phyloP scores from a whole-genome alignment of 2,329 filamentous ascomycete species.

The Ophiostoma montium region DNA sequence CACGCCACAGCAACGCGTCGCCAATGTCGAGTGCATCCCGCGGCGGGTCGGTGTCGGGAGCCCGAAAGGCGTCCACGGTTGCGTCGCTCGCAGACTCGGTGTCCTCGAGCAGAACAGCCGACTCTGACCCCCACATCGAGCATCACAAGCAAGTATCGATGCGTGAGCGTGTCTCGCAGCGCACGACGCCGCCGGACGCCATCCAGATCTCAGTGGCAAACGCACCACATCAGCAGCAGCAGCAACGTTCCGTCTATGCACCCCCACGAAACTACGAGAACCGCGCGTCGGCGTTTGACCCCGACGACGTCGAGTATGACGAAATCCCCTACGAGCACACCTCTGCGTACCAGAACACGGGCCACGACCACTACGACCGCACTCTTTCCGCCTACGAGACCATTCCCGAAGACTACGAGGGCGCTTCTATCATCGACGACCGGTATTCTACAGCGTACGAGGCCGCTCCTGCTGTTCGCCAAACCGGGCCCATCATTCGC shows the following conservation, averaged over 20 bases:
- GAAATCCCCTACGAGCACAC: not conserved
- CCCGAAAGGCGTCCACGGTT: not conserved
- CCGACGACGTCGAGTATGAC: too few species aligned
- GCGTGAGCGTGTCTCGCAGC: constrained; percentile 39
- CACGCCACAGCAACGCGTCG: constrained; percentile 3
- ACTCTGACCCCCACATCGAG: not conserved
- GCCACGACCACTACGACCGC: too few species aligned
- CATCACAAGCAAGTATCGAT: constrained; percentile 28
- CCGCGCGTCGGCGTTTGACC: too few species aligned
- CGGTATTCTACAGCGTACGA: too few species aligned
- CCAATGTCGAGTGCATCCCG: not conserved
- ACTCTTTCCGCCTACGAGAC: too few species aligned
- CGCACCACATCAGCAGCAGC: constrained; percentile 21
- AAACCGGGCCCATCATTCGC: too few species aligned
- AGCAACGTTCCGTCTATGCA: constrained; percentile 20
- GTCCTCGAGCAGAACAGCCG: not conserved
- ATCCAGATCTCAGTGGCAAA: constrained; percentile 38
- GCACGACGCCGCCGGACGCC: constrained; percentile 34
- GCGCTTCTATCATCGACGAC: too few species aligned
- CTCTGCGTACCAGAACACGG: not conserved
- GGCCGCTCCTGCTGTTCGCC: too few species aligned
- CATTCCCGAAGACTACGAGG: too few species aligned
- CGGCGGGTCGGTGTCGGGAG: not conserved
- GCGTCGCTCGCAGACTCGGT: constrained; percentile 3
- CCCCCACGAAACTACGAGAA: constrained; percentile 19